Percentiles rank a stretch among this genome's conserved stretches.
phyloP scores from a whole-genome alignment of 2,329 filamentous ascomycete genomes.

The Coniochaeta prunicola region DNA sequence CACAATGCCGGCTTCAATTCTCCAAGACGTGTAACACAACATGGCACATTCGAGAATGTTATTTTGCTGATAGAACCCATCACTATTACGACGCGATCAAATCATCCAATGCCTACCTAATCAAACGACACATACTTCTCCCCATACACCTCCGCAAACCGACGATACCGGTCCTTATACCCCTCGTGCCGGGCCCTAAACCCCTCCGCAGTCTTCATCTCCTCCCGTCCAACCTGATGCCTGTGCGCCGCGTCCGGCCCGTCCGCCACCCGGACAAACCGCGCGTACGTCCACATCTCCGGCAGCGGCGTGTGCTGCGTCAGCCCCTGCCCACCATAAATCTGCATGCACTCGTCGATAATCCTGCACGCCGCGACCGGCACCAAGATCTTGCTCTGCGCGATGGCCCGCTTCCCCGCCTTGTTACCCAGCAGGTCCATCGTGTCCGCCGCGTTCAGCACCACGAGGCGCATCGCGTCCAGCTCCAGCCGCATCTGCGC shows the following conservation, averaged over 20 bases:
- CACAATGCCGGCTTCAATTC: no score
- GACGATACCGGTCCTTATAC: conserved; percentile 24
- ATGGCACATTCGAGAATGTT: no score
- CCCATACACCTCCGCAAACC: conserved; percentile 24
- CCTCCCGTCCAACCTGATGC: conserved; percentile 32
- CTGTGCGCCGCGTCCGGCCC: conserved; percentile 31
- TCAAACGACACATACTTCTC: conserved; percentile 11
- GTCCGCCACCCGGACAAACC: conserved; percentile 32
- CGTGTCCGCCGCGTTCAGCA: conserved; percentile 31
- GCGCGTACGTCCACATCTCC: conserved; percentile 33
- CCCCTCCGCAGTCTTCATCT: conserved; percentile 29
- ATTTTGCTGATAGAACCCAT: no score
- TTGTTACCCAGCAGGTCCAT: conserved; percentile 33
- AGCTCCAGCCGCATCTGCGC: conserved; percentile 33
- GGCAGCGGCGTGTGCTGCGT: conserved; percentile 32
- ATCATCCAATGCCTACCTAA: no score
- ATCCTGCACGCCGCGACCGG: conserved; percentile 28
- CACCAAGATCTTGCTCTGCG: conserved; percentile 32
- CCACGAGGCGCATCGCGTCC: conserved; percentile 29
- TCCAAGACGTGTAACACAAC: no score
- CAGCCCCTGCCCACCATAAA: conserved; percentile 31
- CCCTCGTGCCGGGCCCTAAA: conserved; percentile 24
- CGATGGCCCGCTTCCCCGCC: conserved; percentile 30
- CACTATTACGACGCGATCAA: no score
- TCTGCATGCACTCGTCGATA: conserved; percentile 34